Conservation (phyloP, 106 monocot species). For the Dendrobium officinale region DNA sequence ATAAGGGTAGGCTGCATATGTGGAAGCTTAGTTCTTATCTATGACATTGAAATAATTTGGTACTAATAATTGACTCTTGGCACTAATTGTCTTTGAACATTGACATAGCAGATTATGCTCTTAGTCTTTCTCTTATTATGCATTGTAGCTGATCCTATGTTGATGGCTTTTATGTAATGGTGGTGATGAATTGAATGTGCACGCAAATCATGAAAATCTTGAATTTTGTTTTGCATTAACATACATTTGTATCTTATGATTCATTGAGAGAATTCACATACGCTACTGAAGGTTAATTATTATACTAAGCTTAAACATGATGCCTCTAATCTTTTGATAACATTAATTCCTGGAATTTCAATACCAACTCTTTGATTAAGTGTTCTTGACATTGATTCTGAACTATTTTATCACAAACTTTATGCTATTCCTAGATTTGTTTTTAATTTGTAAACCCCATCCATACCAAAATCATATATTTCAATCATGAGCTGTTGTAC, state of each 20-base stretch:
- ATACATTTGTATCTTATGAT: too few species aligned
- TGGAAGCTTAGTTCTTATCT: background rate
- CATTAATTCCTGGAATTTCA: background rate
- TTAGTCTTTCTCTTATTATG: background rate
- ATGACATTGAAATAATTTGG: background rate
- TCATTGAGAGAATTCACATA: too few species aligned
- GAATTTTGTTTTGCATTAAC: too few species aligned
- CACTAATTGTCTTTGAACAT: background rate
- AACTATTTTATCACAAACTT: background rate
- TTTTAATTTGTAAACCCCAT: background rate
- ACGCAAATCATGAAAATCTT: background rate
- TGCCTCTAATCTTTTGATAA: background rate
- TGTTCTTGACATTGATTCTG: background rate
- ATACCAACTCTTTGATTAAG: background rate
- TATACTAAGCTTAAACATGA: background rate
- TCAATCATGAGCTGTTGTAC: background rate
- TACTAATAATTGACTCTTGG: background rate
- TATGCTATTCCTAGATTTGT: background rate
- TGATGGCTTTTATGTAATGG: background rate
- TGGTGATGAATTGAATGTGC: background rate
- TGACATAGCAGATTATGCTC: background rate
- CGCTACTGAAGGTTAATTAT: background rate
- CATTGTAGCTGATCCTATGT: background rate
- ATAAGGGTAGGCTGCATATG: background rate
- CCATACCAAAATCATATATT: background rate